Percentiles rank a stretch among this genome's conserved stretches.
phyloP scores from a whole-genome alignment of 192 early-diverging fungal genomes.

The Coemansia sp. region DNA sequence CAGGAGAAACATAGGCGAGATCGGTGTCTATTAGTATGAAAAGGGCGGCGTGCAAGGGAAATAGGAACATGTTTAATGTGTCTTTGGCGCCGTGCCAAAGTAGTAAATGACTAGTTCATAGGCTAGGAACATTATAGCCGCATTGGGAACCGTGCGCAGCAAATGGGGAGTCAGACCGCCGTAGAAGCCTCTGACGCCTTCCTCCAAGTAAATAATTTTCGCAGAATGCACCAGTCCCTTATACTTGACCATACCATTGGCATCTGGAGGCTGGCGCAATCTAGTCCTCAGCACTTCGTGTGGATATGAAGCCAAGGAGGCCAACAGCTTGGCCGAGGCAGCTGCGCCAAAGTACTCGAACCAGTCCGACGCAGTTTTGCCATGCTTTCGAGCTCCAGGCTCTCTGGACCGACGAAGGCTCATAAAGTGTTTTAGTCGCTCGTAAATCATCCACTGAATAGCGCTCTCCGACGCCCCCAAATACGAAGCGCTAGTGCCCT shows the following conservation, averaged over 20 bases:
- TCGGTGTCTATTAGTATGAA: not conserved
- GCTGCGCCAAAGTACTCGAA: slow-evolving; percentile 81
- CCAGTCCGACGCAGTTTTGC: slow-evolving; percentile 65
- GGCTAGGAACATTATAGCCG: slow-evolving; percentile 89
- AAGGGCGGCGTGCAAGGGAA: not conserved
- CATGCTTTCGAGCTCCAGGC: not conserved
- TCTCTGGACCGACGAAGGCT: slow-evolving; percentile 5
- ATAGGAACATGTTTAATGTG: not conserved
- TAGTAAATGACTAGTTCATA: slow-evolving; percentile 73
- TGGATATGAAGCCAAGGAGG: slow-evolving; percentile 87
- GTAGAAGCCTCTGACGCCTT: slow-evolving; percentile 84
- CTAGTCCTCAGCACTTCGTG: slow-evolving; percentile 95
- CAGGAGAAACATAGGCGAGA: not conserved
- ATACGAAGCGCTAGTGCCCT: slow-evolving; percentile 87
- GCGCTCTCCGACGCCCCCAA: slow-evolving; percentile 85
- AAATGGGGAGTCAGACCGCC: slow-evolving; percentile 95
- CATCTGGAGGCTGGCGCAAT: slow-evolving; percentile 75
- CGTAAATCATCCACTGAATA: slow-evolving; percentile 96
- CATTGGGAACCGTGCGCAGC: slow-evolving; percentile 93
- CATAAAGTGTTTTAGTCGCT: slow-evolving; percentile 74
- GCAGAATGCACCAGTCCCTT: slow-evolving; percentile 64
- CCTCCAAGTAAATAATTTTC: slow-evolving; percentile 64
- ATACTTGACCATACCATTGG: slow-evolving; percentile 69
- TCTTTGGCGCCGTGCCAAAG: slow-evolving; percentile 26
- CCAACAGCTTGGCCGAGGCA: slow-evolving; percentile 80